These are phyloP conservation scores for Penicillium frequentans DNA, from an alignment of 2,329 filamentous ascomycete genomes.

Conservation along the genomic window DNA sequence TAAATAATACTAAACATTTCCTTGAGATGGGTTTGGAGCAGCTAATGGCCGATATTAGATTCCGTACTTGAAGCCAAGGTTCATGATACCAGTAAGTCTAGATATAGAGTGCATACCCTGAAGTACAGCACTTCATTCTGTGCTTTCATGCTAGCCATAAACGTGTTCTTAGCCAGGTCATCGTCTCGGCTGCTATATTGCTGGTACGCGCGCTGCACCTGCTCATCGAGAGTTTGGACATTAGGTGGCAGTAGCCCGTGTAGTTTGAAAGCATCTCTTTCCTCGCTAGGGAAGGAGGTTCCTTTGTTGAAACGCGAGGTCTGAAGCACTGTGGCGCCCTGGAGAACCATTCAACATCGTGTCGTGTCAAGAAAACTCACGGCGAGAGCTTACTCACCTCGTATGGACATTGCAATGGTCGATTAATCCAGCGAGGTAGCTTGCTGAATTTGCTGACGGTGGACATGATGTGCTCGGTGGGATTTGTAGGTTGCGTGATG, in stretches of 20 bases:
- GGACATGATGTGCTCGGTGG: constrained; percentile 8
- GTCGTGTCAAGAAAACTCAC: neutral
- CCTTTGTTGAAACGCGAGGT: constrained; percentile 79
- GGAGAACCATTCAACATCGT: neutral
- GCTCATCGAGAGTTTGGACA: constrained; percentile 73
- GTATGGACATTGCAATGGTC: constrained; percentile 31
- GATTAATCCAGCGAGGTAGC: constrained; percentile 31
- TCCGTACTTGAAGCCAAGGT: neutral
- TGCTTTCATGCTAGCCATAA: constrained; percentile 79
- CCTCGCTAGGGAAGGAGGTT: constrained; percentile 69
- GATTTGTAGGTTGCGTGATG: neutral
- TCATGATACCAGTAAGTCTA: fast-evolving
- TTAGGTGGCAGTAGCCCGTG: constrained; percentile 71
- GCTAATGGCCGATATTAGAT: constrained; percentile 40
- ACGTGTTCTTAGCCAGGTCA: constrained; percentile 80
- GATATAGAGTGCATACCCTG: constrained; percentile 50
- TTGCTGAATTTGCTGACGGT: constrained; percentile 26
- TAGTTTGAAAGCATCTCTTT: constrained; percentile 69
- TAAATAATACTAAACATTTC: constrained; percentile 93
- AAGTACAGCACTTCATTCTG: constrained; percentile 85
- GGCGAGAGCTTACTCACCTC: constrained; percentile 18
- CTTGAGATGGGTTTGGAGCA: constrained; percentile 73
- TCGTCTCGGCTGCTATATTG: constrained; percentile 67
- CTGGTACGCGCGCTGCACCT: constrained; percentile 73
- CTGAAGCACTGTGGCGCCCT: constrained; percentile 53